Evolutionary conservation across 2,329 filamentous ascomycete species (phyloP).

Genomic region (Monosporascus sp.): DNA sequence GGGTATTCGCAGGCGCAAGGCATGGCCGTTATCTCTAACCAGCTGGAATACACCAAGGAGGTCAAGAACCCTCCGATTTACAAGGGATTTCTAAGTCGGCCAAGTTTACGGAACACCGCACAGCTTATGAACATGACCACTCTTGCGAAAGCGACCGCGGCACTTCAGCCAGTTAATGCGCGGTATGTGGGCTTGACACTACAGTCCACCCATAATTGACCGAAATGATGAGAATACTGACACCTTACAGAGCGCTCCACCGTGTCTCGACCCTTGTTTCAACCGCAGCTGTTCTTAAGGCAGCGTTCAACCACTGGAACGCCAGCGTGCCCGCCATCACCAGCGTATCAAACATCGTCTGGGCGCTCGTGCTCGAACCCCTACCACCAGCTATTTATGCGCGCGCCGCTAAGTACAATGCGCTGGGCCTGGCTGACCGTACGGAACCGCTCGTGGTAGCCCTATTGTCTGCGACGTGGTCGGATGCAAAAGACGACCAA

Average conservation of each 20-base stretch:
- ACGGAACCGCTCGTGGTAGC: slow-evolving; percentile 3
- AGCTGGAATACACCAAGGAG: slow-evolving; percentile 9
- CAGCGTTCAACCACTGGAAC: slow-evolving; percentile 4
- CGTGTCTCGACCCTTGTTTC: slow-evolving; percentile 2
- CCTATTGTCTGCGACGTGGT: slow-evolving; percentile 1
- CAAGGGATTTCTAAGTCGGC: not conserved
- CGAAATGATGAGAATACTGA: not conserved
- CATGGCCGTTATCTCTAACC: slow-evolving; percentile 3
- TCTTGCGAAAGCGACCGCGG: slow-evolving; percentile 1
- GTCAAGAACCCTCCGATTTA: slow-evolving; percentile 2
- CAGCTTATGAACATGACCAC: slow-evolving; percentile 1
- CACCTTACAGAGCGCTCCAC: not conserved
- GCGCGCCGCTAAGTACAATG: not conserved
- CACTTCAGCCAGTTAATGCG: slow-evolving; percentile 1
- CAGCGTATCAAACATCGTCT: slow-evolving; percentile 5
- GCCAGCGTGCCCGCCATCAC: slow-evolving; percentile 2
- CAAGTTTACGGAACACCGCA: not conserved
- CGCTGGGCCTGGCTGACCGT: slow-evolving; percentile 6
- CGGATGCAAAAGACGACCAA: slow-evolving; percentile 3
- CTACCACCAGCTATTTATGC: slow-evolving; percentile 12
- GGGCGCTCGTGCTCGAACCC: slow-evolving; percentile 10
- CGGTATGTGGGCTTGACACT: slow-evolving; percentile 1
- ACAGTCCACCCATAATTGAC: not conserved
- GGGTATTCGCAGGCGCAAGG: slow-evolving; percentile 1
- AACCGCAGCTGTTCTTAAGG: slow-evolving; percentile 2